Base-by-base conservation (phyloP, 2,329 filamentous ascomycete species). In the Trichophyton mentagrophytes region DNA sequence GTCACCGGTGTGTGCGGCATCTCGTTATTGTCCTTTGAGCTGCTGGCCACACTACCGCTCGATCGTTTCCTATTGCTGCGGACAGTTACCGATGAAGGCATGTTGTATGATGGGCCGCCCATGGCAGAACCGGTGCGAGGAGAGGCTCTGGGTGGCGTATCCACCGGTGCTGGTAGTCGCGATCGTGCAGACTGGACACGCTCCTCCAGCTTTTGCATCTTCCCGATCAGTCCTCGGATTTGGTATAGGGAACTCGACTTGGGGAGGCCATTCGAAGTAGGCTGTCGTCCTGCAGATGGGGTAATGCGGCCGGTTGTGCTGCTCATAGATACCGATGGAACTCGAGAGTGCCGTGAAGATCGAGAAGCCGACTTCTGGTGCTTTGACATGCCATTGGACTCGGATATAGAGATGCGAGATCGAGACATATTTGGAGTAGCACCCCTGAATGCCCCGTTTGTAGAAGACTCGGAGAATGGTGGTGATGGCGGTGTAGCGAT, bases 201-300 rank as follows among this genome's bases (percentile, higher is more conserved):
- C 64, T 93, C 89, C 73, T 97, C 93, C 63, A 99, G 85, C 66
- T 90, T 89, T 74, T 96, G 90, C 90, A 97, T 96, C 76, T 97
- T 93, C 30, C 90, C 91, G 62, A 95, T 96, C 65, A 99, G 85
- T 33, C 87, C 88, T 65, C 92, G 89, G 69, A 99, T 95, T 72
- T 99, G 93, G 66, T 88, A 88, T 57, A 99, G 83, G 1, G 93
- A 97, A 64, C 82, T 81, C 33, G 84, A 64, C 47, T 60, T 64
- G 20, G 61, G 61, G 9, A 63, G 60, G 64, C 61, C 59, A 60
- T 62, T 62, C 66, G 65, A 64, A 60, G 64, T 47, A 49, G 61
- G 61, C 38, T 70, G 71, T 38, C 75, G 73, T 58, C 72, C 71
- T 25, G 71, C 69, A 3, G 78, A 78, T 9, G 79, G 76, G 30